Percentiles rank a stretch among this genome's conserved stretches.
Conservation (phyloP, 2,329 filamentous ascomycete genomes). For the Fusarium camptoceras region DNA sequence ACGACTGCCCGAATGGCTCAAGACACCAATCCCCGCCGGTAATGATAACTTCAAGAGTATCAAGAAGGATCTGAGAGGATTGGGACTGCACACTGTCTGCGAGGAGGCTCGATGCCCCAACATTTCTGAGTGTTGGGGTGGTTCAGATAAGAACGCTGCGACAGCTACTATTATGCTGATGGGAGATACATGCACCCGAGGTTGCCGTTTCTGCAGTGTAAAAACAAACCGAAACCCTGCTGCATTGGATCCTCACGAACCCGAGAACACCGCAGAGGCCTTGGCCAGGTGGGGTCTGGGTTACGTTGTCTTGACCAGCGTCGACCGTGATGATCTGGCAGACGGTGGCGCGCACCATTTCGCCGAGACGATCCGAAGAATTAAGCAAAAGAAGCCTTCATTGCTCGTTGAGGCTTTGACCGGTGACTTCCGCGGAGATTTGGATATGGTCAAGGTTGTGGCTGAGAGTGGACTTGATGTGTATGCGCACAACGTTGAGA, state of each 20-base stretch:
- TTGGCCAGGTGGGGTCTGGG: constrained; percentile 92
- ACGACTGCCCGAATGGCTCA: constrained; percentile 91
- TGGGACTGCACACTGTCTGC: constrained; percentile 94
- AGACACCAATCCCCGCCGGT: constrained; percentile 90
- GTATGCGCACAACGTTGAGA: constrained; percentile 97
- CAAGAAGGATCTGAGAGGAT: constrained; percentile 89
- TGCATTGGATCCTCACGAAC: constrained; percentile 93
- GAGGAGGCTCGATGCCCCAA: constrained; percentile 98
- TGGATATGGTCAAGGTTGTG: constrained; percentile 88
- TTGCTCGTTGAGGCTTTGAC: constrained; percentile 87
- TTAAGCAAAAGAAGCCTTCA: constrained; percentile 84
- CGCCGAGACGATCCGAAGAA: constrained; percentile 92
- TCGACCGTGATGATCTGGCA: constrained; percentile 90
- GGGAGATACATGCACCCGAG: constrained; percentile 97
- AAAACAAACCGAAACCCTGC: constrained; percentile 83
- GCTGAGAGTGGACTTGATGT: constrained; percentile 92
- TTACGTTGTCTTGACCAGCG: constrained; percentile 93
- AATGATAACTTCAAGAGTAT: constrained; percentile 91
- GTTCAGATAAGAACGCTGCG: constrained; percentile 85
- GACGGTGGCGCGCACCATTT: constrained; percentile 93
- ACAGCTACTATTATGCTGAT: constrained; percentile 99
- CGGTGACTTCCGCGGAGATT: constrained; percentile 86
- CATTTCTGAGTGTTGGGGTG: constrained; percentile 98
- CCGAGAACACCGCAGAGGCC: constrained; percentile 95
- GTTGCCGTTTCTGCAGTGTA: constrained; percentile 96